phyloP scores from a whole-genome alignment of 768 basidiomycete genomes.

The Tulasnella sp. region DNA sequence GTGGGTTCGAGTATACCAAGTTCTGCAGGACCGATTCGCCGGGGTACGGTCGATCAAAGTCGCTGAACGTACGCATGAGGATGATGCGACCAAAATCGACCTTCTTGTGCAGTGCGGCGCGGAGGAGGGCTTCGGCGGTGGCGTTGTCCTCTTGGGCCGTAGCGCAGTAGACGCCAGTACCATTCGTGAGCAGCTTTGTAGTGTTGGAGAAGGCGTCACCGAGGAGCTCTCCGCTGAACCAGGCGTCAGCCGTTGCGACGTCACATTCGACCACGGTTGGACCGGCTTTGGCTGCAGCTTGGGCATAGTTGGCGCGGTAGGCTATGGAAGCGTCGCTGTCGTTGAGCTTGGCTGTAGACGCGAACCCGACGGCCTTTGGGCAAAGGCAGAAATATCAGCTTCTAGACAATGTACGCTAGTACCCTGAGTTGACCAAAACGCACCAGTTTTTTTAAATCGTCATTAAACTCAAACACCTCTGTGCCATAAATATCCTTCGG shows the following conservation, averaged over 20 bases:
- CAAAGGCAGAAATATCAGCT: neutral
- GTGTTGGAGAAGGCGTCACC: constrained; percentile 32
- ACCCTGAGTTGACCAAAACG: neutral
- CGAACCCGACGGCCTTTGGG: constrained; percentile 27
- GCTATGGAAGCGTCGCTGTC: constrained; percentile 27
- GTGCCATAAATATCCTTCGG: constrained; percentile 30
- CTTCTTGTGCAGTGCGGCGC: constrained; percentile 27
- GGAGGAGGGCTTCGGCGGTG: constrained; percentile 30
- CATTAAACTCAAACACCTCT: constrained; percentile 27
- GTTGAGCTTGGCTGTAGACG: constrained; percentile 27
- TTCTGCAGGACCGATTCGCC: constrained; percentile 23
- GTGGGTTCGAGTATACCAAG: constrained; percentile 26
- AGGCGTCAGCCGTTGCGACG: constrained; percentile 32
- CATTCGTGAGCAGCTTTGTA: constrained; percentile 30
- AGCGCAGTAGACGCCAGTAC: constrained; percentile 27
- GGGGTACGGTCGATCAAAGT: constrained; percentile 27
- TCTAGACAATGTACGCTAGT: too few relatives aligned
- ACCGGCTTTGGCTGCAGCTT: constrained; percentile 24
- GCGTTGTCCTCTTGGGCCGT: constrained; percentile 36
- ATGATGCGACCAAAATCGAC: constrained; percentile 33
- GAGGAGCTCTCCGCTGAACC: constrained; percentile 31
- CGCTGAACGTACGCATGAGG: constrained; percentile 32
- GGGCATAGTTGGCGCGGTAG: constrained; percentile 29
- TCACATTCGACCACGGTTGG: constrained; percentile 30
- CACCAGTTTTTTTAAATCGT: constrained; percentile 24